Evolutionary conservation across 2,329 filamentous ascomycete genomes (phyloP).

Genomic region (Pseudopithomyces chartarum): DNA sequence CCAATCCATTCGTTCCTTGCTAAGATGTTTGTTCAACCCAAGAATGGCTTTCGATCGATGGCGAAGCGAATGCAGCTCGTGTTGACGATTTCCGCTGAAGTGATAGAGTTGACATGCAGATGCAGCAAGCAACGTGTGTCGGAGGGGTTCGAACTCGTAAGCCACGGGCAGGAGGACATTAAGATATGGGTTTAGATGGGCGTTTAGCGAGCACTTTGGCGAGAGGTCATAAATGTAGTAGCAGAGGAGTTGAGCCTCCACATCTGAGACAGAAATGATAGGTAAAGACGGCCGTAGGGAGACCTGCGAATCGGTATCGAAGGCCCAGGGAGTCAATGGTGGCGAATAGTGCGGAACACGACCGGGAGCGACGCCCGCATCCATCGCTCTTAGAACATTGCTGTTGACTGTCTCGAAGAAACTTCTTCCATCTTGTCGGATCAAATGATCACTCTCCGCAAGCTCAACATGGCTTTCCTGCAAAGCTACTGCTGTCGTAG

Average conservation of each 20-base stretch:
- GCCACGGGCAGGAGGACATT: slow-evolving; percentile 28
- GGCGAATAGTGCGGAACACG: neutral
- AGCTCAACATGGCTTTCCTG: neutral
- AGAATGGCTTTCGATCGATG: slow-evolving; percentile 1
- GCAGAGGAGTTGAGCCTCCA: slow-evolving; percentile 12
- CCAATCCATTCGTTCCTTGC: neutral
- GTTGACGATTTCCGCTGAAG: neutral
- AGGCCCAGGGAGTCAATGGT: neutral
- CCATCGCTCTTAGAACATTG: neutral
- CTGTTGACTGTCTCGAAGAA: neutral
- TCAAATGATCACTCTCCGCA: neutral
- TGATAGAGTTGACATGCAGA: slow-evolving; percentile 27
- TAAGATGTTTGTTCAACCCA: neutral
- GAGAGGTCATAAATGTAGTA: slow-evolving; percentile 38
- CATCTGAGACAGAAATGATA: neutral
- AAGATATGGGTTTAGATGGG: slow-evolving; percentile 36
- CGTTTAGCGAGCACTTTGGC: slow-evolving; percentile 37
- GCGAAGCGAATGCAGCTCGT: neutral
- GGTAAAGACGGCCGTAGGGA: neutral
- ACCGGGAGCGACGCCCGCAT: neutral
- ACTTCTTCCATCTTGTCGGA: neutral
- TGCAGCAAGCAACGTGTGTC: slow-evolving; percentile 32
- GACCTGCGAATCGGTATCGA: neutral
- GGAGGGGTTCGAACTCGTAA: slow-evolving; percentile 25
- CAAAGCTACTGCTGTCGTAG: neutral